phyloP scores from a whole-genome alignment of 495 filamentous ascomycete genomes.

The Aspergillus bridgeri region DNA sequence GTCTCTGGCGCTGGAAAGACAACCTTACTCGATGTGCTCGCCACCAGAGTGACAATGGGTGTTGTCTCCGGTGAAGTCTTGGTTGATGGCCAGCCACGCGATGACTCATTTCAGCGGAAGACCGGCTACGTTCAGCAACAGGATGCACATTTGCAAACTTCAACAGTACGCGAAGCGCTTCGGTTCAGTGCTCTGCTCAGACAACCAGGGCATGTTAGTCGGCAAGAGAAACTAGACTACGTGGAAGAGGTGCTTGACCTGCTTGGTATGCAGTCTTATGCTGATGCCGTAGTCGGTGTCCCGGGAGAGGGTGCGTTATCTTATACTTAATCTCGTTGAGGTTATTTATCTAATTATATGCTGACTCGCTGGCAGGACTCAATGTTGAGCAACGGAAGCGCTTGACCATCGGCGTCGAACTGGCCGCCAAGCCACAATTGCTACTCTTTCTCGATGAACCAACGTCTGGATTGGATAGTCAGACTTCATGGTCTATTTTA shows the following conservation, averaged over 20 bases:
- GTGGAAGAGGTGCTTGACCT: constrained; percentile 88
- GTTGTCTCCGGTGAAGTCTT: constrained; percentile 48
- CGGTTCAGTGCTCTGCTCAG: constrained; percentile 78
- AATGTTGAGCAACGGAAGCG: constrained; percentile 3
- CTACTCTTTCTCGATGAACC: constrained; percentile 5
- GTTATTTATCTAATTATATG: constrained; percentile 48
- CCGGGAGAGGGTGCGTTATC: constrained; percentile 63
- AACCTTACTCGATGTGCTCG: constrained; percentile 45
- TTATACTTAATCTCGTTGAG: constrained; percentile 37
- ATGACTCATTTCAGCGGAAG: constrained; percentile 80
- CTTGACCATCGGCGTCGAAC: background rate
- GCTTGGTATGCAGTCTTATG: constrained; percentile 63
- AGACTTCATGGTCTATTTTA: constrained; percentile 5
- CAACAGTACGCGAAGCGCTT: constrained; percentile 78
- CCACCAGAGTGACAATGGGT: constrained; percentile 46
- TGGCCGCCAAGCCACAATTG: constrained; percentile 2
- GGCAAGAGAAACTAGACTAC: constrained; percentile 77
- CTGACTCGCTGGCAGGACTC: constrained; percentile 27
- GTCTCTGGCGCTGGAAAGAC: constrained; percentile 59
- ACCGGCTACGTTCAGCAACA: constrained; percentile 93
- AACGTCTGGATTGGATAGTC: constrained; percentile 3
- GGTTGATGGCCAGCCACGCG: constrained; percentile 50
- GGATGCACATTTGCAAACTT: constrained; percentile 78
- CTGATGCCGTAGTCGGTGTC: constrained; percentile 23
- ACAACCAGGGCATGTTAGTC: constrained; percentile 66